Conservation (phyloP, 2,329 filamentous ascomycete genomes). For the Xylariomycetidae sp. region DNA sequence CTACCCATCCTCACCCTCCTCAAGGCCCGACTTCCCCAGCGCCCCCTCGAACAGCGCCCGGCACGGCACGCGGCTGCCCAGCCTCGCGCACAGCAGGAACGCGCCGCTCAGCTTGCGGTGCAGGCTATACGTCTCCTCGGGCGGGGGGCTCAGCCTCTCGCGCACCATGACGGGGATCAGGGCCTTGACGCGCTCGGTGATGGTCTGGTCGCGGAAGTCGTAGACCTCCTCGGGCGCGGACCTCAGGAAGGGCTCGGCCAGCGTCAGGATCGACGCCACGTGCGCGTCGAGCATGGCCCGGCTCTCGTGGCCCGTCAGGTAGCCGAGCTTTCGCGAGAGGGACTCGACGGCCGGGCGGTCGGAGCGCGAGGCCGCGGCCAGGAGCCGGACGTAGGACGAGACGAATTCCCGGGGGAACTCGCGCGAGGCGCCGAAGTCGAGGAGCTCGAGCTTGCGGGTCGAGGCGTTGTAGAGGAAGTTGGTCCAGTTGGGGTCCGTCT, state of each 20-base stretch:
- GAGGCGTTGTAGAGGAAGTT: conserved; percentile 88
- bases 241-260: conserved; percentile 84
- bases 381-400: conserved; percentile 69
- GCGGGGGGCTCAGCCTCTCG: conserved; percentile 83
- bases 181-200: conserved; percentile 84
- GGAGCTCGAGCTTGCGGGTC: conserved; percentile 72
- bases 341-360: conserved; percentile 61
- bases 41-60: conserved; percentile 70
- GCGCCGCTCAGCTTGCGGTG: conserved; percentile 94
- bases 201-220: conserved; percentile 91
- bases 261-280: conserved; percentile 77
- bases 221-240: conserved; percentile 77
- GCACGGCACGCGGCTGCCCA: conserved; percentile 80
- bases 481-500: conserved; percentile 99
- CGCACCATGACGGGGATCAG: conserved; percentile 91
- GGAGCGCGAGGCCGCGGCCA: conserved; percentile 71
- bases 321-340: conserved; percentile 75
- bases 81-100: conserved; percentile 81
- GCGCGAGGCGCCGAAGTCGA: conserved; percentile 91
- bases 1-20: conserved; percentile 1
- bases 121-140: conserved; percentile 94
- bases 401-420: conserved; percentile 82
- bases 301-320: conserved; percentile 87
- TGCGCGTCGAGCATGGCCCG: conserved; percentile 85
- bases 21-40: conserved; percentile 35